Base-by-base conservation (phyloP, 1,284 basidiomycete species). In the Ustilago trichophora region DNA sequence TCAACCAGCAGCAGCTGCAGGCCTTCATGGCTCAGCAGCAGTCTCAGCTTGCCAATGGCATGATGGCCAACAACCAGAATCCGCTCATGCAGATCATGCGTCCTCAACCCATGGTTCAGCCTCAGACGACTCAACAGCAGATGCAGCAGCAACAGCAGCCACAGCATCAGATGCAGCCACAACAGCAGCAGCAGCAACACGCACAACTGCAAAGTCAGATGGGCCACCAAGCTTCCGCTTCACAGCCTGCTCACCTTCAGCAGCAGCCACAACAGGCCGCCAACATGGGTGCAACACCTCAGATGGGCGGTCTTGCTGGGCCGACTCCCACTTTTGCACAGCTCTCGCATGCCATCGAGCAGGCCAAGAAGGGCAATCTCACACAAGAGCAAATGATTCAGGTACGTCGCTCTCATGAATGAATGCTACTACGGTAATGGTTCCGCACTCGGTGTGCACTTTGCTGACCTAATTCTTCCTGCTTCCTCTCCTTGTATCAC, bases 1-100 rank as follows among this genome's bases (percentile, higher is more conserved):
- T 69, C 66, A 69, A 53, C 22, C 63, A 72, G 35, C 70, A 72
- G 57, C 70, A 72, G 51, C 48, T 65, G 9, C 62, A 66, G 31
- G 57, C 62, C 5, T 45, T 57, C 31, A 60, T 70, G 52, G 56
- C 60, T 4, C 67, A 70, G 47, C 67, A 70, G 56, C 67, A 70
- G 47, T 52, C 51, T 4, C 67, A 70, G 46, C 42, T 52, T 3
- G 47, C 48, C 27, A 58, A 54, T 21, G 56, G 56, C 16, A 59
- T 67, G 43, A 43, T 60, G 48, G 34, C 35, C 44, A 60, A 62
- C 19, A 56, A 47, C 16, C 57, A 68, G 37, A 57, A 60, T 22
- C 57, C 57, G 36, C 57, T 57, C 53, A 60, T 48, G 43, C 54
- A 58, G 42, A 63, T 63, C 46, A 53, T 60, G 59, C 69, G 60